phyloP scores from a whole-genome alignment of 2,329 filamentous ascomycete species.

The Microcyclospora tardicrescens region DNA sequence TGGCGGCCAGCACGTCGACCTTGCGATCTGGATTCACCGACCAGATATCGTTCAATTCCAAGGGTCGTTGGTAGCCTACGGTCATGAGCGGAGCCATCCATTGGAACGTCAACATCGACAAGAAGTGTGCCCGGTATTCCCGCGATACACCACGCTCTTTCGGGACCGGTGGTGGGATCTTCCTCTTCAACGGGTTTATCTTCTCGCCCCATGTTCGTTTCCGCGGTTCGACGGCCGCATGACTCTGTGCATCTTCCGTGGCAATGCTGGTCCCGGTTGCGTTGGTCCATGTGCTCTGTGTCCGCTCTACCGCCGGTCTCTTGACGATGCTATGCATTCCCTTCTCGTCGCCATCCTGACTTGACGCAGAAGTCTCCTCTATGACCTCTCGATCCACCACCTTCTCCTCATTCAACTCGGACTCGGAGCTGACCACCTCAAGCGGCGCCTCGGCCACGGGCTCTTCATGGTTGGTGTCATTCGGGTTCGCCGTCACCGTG shows the following conservation, averaged over 20 bases:
- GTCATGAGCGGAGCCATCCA: conserved; percentile 87
- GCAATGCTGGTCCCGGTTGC: conserved; percentile 21
- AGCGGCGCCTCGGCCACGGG: conserved; percentile 28
- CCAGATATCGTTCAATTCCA: conserved; percentile 82
- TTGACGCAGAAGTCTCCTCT: conserved; percentile 9
- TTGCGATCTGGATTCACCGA: conserved; percentile 68
- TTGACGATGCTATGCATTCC: conserved; percentile 1
- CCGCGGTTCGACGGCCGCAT: conserved; percentile 13
- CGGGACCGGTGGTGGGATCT: conserved; percentile 42
- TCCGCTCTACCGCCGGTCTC: conserved; percentile 9
- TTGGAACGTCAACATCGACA: conserved; percentile 68
- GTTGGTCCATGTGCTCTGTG: conserved; percentile 22
- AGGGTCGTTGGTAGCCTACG: conserved; percentile 68
- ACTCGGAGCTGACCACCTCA: conserved; percentile 23
- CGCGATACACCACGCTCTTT: conserved; percentile 43
- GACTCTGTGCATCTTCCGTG: conserved; percentile 8
- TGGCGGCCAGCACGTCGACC: conserved; percentile 55
- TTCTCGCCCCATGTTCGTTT: conserved; percentile 51
- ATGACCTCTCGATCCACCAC: conserved; percentile 18
- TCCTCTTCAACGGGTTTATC: conserved; percentile 36
- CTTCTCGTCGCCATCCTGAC: conserved; percentile 12
- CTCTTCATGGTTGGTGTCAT: conserved; percentile 21
- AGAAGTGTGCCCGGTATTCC: conserved; percentile 60
- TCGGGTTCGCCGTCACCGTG: conserved; percentile 4
- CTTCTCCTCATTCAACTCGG: conserved; percentile 22